Conservation (phyloP, 2,329 filamentous ascomycete genomes). For the Scedosporium minutisporum region DNA sequence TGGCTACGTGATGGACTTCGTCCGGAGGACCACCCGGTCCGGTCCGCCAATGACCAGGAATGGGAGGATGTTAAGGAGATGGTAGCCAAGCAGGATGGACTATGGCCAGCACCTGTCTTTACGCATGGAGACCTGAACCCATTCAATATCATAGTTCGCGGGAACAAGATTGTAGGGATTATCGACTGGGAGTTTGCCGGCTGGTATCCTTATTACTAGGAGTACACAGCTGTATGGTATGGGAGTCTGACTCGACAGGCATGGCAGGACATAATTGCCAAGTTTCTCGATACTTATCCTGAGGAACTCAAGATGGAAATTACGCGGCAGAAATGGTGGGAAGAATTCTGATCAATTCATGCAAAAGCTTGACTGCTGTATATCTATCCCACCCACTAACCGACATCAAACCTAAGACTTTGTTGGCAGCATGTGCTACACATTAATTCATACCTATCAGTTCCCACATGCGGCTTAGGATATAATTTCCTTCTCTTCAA, state of each 20-base stretch:
- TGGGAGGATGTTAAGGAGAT: conserved; percentile 22
- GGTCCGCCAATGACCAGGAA: conserved; percentile 12
- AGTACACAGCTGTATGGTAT: conserved; percentile 20
- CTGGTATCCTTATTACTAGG: conserved; percentile 25
- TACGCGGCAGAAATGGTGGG: conserved; percentile 26
- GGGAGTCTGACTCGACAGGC: conserved; percentile 17
- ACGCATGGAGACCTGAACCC: conserved; percentile 36
- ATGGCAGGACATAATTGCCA: conserved; percentile 23
- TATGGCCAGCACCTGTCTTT: conserved; percentile 28
- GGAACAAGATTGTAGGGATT: conserved; percentile 32
- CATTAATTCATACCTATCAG: neutral
- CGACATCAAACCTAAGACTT: no score
- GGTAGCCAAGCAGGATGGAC: conserved; percentile 23
- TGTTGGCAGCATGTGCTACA: neutral
- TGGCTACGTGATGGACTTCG: conserved; percentile 20
- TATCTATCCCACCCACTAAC: neutral
- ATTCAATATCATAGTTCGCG: conserved; percentile 30
- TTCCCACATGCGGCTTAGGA: conserved; percentile 7
- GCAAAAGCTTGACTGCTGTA: neutral
- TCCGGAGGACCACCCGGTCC: conserved; percentile 12
- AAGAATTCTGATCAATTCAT: conserved; percentile 14
- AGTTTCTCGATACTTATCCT: conserved; percentile 26
- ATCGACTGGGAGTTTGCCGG: conserved; percentile 25
- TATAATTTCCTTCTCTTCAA: conserved; percentile 16
- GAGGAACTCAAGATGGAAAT: conserved; percentile 30